Evolutionary conservation across 169 alveolate species (phyloP), one percentile per base, ranked within the genome.

Genomic region (Plasmodium ovale): DNA sequence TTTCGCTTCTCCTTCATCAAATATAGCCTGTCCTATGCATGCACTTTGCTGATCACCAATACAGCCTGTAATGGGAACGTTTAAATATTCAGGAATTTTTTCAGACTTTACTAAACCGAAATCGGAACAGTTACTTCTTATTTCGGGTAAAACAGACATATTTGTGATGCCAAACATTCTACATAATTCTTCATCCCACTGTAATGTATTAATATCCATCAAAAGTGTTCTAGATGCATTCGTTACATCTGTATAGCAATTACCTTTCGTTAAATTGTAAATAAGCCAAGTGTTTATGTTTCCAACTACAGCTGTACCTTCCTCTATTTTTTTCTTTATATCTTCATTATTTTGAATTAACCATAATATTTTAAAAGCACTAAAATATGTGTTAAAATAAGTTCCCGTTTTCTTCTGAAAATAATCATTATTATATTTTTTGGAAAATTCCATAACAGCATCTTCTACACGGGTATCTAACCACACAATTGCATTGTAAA

Each of bases 401-500:
- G 97, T 87, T 1, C 99, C 99, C 16, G 98, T 96, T 65, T 87
- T 95, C 54, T 93, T 89, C 87, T 92, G 94, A 77, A 93, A 96
- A 44, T 74, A 47, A 21, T 92, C 92, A 29, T 94, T 72, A 10
- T 96, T 92, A 58, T 93, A 84, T 21, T 88, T 79, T 35, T 82
- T 44, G 12, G 87, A 59, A 37, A 92, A 72, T 25, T 92, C 87
- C 19, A 94, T 31, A 29, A 96, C 98, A 21, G 93, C 85, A 2
- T 87, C 96, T 47, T 88, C 77, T 0, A 97, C 97, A 37, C 99
- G 91, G 3, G 96, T 88, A 89, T 97, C 99, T 47, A 96, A 91
- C 99, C 99, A 98, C 1, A 98, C 98, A 31, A 98, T 95, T n/a
- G 99, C 98, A 77, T 97, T 94, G 54, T 95, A 92, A 42, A 97